Evolutionary conservation across 2,329 filamentous ascomycete genomes (phyloP), one percentile per base, ranked within the genome.

Genomic region (Scedosporium boydii): DNA sequence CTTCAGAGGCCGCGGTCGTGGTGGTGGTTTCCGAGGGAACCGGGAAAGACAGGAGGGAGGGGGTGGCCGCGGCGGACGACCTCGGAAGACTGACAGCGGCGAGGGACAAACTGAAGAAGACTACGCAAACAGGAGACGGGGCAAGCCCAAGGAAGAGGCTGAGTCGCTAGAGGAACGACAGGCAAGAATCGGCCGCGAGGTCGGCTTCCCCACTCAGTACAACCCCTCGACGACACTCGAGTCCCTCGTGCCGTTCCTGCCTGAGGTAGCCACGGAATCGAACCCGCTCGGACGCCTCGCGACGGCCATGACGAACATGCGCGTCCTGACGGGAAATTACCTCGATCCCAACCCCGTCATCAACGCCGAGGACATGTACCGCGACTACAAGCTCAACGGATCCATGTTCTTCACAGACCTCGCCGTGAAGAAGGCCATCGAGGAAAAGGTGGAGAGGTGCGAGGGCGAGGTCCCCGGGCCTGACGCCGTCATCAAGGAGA

Each of bases 221-320:
- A 58, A 62, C n/a, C 60, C 60, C 53, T 18, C 53, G 16, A 62
- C 55, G 16, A 48, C 38, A 10, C 38, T 62, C 58, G 63, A 63
- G 56, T 42, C 46, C 34, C 61, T 64, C 29, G 57, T 63, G 56
- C 41, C 61, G 14, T 76, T 77, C 62, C 72, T 74, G 60, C 67
- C 71, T 23, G 67, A 67, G 51, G 69, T 77, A 64, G 72, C 74
- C 6, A 65, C 70, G 34, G 71, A 73, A 42, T 68, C 69, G 29
- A 68, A 68, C 16, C 42, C 66, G 4, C 65, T 69, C 23, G 69
- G 73, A 58, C 70, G 69, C 16, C 65, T 67, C 51, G 73, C 74
- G 6, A 68, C 71, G 16, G 71, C 77, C 42, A 63, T 77, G 63
- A 68, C 72, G 63, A 75, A 70, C 60, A 70, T 78, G 59, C 72